Evolutionary conservation across 2,329 filamentous ascomycete genomes (phyloP).

Genomic region (Neobulgaria alba): DNA sequence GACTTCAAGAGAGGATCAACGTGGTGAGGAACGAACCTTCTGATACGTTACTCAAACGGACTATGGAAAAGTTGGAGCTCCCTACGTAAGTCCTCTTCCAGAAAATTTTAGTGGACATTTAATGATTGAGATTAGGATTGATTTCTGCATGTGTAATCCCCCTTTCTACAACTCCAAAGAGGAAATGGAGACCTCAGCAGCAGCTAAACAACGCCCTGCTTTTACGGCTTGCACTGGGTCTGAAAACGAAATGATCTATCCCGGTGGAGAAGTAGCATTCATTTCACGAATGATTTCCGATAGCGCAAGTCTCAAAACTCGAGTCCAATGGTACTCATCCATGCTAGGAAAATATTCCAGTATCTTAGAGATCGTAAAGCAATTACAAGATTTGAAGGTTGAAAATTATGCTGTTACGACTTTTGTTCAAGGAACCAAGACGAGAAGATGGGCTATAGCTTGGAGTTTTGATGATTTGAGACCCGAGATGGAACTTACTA

Average conservation of each 20-base stretch:
- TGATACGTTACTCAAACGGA: slow-evolving; percentile 45
- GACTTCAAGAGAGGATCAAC: slow-evolving; percentile 53
- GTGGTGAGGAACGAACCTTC: slow-evolving; percentile 46
- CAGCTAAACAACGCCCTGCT: slow-evolving; percentile 58
- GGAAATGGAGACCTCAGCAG: slow-evolving; percentile 59
- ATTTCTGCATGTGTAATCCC: slow-evolving; percentile 91
- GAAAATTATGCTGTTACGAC: slow-evolving; percentile 76
- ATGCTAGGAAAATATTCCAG: slow-evolving; percentile 81
- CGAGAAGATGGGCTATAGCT: slow-evolving; percentile 75
- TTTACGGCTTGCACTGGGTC: slow-evolving; percentile 70
- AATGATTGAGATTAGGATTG: slow-evolving; percentile 37
- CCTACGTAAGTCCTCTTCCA: slow-evolving; percentile 24
- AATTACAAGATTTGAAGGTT: slow-evolving; percentile 48
- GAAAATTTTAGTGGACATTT: background rate
- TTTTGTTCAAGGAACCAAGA: slow-evolving; percentile 69
- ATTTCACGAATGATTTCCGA: slow-evolving; percentile 63
- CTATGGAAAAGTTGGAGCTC: slow-evolving; percentile 42
- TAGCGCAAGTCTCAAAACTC: slow-evolving; percentile 48
- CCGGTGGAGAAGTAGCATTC: slow-evolving; percentile 71
- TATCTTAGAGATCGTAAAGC: slow-evolving; percentile 52
- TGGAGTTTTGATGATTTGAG: slow-evolving; percentile 73
- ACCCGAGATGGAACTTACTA: slow-evolving; percentile 42
- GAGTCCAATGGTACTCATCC: slow-evolving; percentile 78
- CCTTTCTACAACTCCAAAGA: slow-evolving; percentile 77
- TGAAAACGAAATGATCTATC: slow-evolving; percentile 75